Conservation (phyloP, 169 alveolate species). For the Cyclospora cayetanensis region DNA sequence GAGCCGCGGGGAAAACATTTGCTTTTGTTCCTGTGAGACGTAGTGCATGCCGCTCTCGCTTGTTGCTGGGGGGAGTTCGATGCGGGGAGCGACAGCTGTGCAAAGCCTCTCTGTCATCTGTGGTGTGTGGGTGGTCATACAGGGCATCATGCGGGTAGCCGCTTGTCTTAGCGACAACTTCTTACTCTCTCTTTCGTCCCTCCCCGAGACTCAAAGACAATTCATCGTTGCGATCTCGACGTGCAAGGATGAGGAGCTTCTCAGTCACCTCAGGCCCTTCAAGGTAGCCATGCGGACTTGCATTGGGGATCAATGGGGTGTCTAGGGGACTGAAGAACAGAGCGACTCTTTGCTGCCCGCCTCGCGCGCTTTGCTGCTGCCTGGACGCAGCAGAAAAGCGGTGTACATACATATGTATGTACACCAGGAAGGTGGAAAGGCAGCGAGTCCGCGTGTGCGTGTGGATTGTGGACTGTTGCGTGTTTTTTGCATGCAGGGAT, state of each 20-base stretch:
- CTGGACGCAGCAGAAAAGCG: not conserved
- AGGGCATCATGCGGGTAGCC: slow-evolving; percentile 43
- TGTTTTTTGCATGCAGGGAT: slow-evolving; percentile 1
- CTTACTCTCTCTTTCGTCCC: slow-evolving; percentile 61
- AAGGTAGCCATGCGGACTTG: not conserved
- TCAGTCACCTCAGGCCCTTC: slow-evolving; percentile 68
- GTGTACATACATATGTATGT: not conserved
- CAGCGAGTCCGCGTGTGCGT: not conserved
- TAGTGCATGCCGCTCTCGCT: too few relatives aligned
- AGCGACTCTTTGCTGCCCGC: not conserved
- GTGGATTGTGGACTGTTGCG: not conserved
- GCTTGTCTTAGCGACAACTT: slow-evolving; percentile 70
- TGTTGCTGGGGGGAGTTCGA: not conserved
- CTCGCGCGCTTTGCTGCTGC: not conserved
- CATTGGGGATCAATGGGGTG: not conserved
- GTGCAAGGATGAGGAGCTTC: slow-evolving; percentile 63
- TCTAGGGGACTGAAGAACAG: not conserved
- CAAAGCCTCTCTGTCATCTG: too few relatives aligned
- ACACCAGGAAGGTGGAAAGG: not conserved
- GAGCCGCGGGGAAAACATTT: too few relatives aligned
- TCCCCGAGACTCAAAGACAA: slow-evolving; percentile 70
- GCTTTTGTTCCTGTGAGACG: too few relatives aligned
- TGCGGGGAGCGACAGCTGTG: too few relatives aligned
- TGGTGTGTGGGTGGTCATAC: slow-evolving; percentile 45
- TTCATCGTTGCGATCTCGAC: slow-evolving; percentile 61